Evolutionary conservation across 345 rosid genomes (phyloP), one percentile per base, ranked within the genome.

Genomic region (Aquilaria yunnanensis): DNA sequence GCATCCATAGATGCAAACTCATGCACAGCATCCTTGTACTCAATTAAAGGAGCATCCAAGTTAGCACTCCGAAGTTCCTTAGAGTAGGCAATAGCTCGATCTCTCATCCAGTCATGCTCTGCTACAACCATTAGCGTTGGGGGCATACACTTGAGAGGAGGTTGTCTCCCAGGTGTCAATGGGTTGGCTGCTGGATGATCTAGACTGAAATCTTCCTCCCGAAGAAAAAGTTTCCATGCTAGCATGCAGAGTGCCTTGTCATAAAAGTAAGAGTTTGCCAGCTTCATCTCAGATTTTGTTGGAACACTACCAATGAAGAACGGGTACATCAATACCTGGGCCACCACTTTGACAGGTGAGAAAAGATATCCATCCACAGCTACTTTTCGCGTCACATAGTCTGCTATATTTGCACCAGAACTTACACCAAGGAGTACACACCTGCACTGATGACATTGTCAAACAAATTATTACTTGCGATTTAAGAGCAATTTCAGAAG

Each of bases 41-140:
- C 95, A 31, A 90, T 85, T 57, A 90, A 82, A 5, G 99, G 96
- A 37, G 97, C 87, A 67, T 94, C 95, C 8, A 90, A 90, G 43
- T 90, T 94, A 62, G 84, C 96, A 79, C 83, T 94, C 54, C 95
- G 76, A 64, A 94, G 83, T 73, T 88, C 95, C 76, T 94, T 95
- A 0, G 92, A 87, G 73, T 90, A 94, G 47, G 91, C 86, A 67
- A 90, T 88, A 76, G 97, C 99, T 52, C 88, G 76, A 63, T 94
- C 99, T 76, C 95, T 85, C 99, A 90, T 94, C 95, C 95, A 90
- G 72, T 90, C 99, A 10, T 85, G 96, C 66, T 94, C 95, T 2
- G 97, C 97, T 41, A 94, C 90, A 67, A 94, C 84, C 31, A 96
- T 90, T 43, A 94, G 85, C 12, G 97, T 94, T 14, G 95, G 97